Evolutionary conservation across 1,139 yeast species (phyloP).

Genomic region (Lodderomyces metapsilosis): DNA sequence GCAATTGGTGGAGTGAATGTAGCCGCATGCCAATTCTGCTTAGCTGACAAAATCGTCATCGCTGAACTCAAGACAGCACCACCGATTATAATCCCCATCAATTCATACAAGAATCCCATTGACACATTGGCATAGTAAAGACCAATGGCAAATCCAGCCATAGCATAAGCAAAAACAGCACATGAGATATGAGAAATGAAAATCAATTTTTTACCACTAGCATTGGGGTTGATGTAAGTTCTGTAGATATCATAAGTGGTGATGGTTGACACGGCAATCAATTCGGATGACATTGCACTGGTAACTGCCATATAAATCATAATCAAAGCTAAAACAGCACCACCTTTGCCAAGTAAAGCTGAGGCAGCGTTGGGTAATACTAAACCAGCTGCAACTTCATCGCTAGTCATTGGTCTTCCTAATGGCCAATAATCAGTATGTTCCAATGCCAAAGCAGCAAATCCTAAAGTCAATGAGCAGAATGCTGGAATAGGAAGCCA

Average conservation of each 20-base stretch:
- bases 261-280: slow-evolving; percentile 82
- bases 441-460: slow-evolving; percentile 74
- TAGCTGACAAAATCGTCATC: slow-evolving; percentile 65
- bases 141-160: slow-evolving; percentile 84
- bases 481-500: slow-evolving; percentile 92
- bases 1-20: slow-evolving; percentile 61
- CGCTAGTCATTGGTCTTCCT: slow-evolving; percentile 62
- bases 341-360: slow-evolving; percentile 80
- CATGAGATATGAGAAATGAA: slow-evolving; percentile 66
- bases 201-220: slow-evolving; percentile 70
- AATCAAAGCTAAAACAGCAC: slow-evolving; percentile 76
- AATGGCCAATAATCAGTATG: slow-evolving; percentile 70
- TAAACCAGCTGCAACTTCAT: slow-evolving; percentile 75
- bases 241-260: slow-evolving; percentile 84
- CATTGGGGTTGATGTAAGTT: slow-evolving; percentile 73
- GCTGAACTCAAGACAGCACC: slow-evolving; percentile 82
- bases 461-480: slow-evolving; percentile 80
- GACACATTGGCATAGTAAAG: slow-evolving; percentile 77
- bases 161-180: slow-evolving; percentile 59
- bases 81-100: slow-evolving; percentile 86
- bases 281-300: slow-evolving; percentile 82
- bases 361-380: slow-evolving; percentile 86
- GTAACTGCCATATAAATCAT: slow-evolving; percentile 83
- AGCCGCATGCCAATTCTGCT: slow-evolving; percentile 64
- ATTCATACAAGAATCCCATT: slow-evolving; percentile 82